A percentile compares a stretch with the other conserved stretches of the same genome.
phyloP scores from a whole-genome alignment of 805 yeast species.

The Teunomyces barrocoloradensis region DNA sequence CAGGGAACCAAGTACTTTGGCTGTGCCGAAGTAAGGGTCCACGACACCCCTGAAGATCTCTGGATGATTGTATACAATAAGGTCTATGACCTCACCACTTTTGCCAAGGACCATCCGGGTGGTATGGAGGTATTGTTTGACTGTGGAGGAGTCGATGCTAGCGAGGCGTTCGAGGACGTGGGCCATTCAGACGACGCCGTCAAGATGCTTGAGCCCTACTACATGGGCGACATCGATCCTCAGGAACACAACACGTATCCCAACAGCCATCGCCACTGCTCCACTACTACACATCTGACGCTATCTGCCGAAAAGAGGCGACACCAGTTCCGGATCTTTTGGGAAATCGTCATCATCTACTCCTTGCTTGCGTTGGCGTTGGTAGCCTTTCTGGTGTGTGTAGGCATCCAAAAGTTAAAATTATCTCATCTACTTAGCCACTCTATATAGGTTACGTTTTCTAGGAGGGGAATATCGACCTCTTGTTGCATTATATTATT shows the following conservation, averaged over 20 bases:
- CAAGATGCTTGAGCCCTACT: slow-evolving; percentile 28
- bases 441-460: neutral
- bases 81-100: slow-evolving; percentile 72
- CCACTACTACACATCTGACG: neutral
- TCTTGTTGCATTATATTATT: neutral
- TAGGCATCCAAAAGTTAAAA: slow-evolving; percentile 19
- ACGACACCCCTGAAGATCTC: slow-evolving; percentile 70
- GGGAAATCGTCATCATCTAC: slow-evolving; percentile 11
- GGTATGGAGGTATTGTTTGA: slow-evolving; percentile 69
- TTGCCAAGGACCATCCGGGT: slow-evolving; percentile 78
- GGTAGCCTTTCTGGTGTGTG: slow-evolving; percentile 14
- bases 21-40: slow-evolving; percentile 62
- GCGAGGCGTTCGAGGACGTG: slow-evolving; percentile 60
- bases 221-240: slow-evolving; percentile 24
- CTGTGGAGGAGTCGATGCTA: slow-evolving; percentile 77
- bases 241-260: slow-evolving; percentile 15
- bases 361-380: slow-evolving; percentile 13
- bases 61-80: slow-evolving; percentile 85
- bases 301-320: slow-evolving; percentile 7
- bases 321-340: slow-evolving; percentile 6
- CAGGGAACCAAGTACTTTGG: neutral
- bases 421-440: slow-evolving; percentile 14
- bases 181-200: slow-evolving; percentile 37
- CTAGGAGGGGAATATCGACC: neutral
- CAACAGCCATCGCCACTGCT: slow-evolving; percentile 9